Evolutionary conservation across 495 filamentous ascomycete genomes (phyloP), one percentile per base, ranked within the genome.

Genomic region (Stereocaulon alpinum): DNA sequence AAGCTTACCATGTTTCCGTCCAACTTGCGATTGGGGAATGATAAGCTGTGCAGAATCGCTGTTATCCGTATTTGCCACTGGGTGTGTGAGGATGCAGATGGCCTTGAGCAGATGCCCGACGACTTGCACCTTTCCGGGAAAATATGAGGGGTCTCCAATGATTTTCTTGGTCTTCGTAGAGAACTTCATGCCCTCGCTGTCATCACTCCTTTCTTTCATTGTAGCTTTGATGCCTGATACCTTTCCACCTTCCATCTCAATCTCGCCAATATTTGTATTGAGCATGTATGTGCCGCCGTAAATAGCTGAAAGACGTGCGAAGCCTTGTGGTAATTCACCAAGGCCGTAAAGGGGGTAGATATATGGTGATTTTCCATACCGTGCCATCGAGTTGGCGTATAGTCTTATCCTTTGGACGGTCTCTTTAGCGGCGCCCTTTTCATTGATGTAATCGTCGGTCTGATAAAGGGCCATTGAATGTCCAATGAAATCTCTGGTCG

Each of bases 281-380:
- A 99, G 85, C 88, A 97, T 97, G 75, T 99, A 97, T 18, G 93
- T 97, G 64, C 94, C 94, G 64, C 94, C 94, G 70, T 97, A 96
- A 73, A 97, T 96, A 68, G 93, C 93, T 12, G 91, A 95, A 40
- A 97, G 79, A 69, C 94, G 92, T 49, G 93, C 95, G 70, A 99
- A 99, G 56, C 94, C 92, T 77, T 99, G 94, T 29, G 93, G 93
- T 40, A 99, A 83, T 76, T 99, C 93, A 67, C 94, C 93, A 24
- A 99, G 82, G 59, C 93, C 93, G 73, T 99, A 96, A 14, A 96
- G 86, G 20, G 93, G 93, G 77, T 97, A 99, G 76, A 99, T 97
- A 75, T 99, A 99, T 17, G 93, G 93, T 20, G 91, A 96, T 75
- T 96, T 97, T 70, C 93, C 93, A 74, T 97, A 97, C 61, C 94